Evolutionary conservation across 257 asterid species (phyloP).

Genomic region (Solanum pimpinellifolium): DNA sequence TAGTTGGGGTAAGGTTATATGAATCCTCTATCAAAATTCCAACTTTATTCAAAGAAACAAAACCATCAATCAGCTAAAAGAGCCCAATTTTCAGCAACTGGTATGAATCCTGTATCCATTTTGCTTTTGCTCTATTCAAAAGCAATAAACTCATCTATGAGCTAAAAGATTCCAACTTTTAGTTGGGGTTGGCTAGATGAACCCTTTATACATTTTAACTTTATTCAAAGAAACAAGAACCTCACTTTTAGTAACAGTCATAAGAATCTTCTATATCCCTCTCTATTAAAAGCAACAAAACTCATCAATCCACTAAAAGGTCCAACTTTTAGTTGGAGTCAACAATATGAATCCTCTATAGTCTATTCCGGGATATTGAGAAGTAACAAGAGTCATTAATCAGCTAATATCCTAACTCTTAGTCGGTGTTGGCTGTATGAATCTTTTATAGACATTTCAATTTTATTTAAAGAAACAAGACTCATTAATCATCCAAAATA

Average conservation of each 20-base stretch:
- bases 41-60: background rate
- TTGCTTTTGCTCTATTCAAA: background rate
- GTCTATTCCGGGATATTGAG: background rate
- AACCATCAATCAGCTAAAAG: background rate
- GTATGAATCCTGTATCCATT: background rate
- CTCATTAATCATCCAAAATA: background rate
- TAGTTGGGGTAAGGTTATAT: background rate
- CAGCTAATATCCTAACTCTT: background rate
- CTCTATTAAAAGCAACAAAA: background rate
- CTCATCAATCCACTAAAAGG: background rate
- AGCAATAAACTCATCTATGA: background rate
- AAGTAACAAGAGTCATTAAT: background rate
- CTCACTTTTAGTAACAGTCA: background rate
- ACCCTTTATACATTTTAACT: background rate
- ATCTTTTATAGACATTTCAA: background rate
- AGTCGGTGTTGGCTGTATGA: background rate
- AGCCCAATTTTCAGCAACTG: background rate
- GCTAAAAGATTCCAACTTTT: background rate
- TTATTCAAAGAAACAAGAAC: background rate
- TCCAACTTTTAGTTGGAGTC: background rate
- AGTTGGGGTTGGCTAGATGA: background rate
- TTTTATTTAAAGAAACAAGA: background rate
- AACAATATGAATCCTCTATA: background rate
- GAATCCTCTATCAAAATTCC: background rate
- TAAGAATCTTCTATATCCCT: background rate